phyloP scores from a whole-genome alignment of 495 filamentous ascomycete genomes.

The Daldinia caldariorum region DNA sequence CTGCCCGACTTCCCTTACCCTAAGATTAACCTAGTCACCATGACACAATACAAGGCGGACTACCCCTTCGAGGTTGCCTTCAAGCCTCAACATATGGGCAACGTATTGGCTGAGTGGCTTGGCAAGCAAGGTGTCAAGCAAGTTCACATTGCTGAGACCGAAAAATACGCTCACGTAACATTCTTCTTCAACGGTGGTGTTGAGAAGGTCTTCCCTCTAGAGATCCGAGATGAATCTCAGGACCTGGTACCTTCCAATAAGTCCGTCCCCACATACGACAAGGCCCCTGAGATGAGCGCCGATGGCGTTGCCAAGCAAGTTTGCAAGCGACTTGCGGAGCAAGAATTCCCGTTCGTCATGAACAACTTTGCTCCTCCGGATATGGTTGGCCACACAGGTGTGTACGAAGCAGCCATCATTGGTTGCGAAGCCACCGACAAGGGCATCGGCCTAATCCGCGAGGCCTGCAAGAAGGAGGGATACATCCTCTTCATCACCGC shows the following conservation, averaged over 20 bases:
- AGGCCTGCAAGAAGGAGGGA: constrained; percentile 89
- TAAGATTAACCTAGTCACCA: constrained; percentile 91
- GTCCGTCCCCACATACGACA: constrained; percentile 93
- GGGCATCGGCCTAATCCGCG: constrained; percentile 90
- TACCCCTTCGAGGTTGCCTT: constrained; percentile 95
- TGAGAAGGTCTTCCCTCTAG: constrained; percentile 93
- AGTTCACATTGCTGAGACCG: constrained; percentile 96
- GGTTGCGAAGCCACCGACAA: constrained; percentile 87
- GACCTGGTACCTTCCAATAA: constrained; percentile 71
- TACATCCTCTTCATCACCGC: constrained; percentile 94
- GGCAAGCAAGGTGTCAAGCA: constrained; percentile 87
- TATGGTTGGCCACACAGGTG: constrained; percentile 99
- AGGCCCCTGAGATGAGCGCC: constrained; percentile 96
- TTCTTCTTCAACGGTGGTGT: constrained; percentile 99
- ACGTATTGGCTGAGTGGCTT: constrained; percentile 95
- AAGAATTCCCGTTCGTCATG: constrained; percentile 94
- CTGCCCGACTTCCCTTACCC: constrained; percentile 93
- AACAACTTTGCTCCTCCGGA: constrained; percentile 99
- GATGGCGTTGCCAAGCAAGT: constrained; percentile 87
- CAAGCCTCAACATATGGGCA: constrained; percentile 92
- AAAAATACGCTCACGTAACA: constrained; percentile 99
- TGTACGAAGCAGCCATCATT: constrained; percentile 93
- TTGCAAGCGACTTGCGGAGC: constrained; percentile 79
- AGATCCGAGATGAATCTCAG: constrained; percentile 73
- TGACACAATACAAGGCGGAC: constrained; percentile 98